phyloP scores from a whole-genome alignment of 1,139 yeast species.

The Diutina rugosa region DNA sequence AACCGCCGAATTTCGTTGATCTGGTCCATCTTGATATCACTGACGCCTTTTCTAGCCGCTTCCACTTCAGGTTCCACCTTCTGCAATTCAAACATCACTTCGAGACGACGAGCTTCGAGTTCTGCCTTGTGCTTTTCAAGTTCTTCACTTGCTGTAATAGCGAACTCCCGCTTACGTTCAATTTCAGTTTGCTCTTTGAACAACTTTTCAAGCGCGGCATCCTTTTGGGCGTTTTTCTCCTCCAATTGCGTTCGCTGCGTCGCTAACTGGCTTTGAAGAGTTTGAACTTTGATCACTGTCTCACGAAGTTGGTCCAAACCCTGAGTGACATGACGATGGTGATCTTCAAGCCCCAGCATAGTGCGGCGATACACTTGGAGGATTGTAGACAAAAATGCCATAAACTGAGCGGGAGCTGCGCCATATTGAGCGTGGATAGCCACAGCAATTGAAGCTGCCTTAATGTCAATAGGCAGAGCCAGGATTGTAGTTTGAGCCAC shows the following conservation, averaged over 20 bases:
- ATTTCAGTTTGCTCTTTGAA: slow-evolving; percentile 87
- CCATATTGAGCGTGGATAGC: slow-evolving; percentile 20
- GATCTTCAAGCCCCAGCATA: slow-evolving; percentile 37
- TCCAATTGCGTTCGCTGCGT: slow-evolving; percentile 37
- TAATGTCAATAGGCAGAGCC: slow-evolving; percentile 19
- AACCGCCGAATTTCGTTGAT: slow-evolving; percentile 81
- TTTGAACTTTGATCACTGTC: slow-evolving; percentile 62
- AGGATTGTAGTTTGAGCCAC: slow-evolving; percentile 34
- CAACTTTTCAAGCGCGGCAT: slow-evolving; percentile 60
- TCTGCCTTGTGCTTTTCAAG: slow-evolving; percentile 55
- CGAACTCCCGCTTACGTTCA: slow-evolving; percentile 79
- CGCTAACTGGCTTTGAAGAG: slow-evolving; percentile 41
- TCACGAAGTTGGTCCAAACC: slow-evolving; percentile 73
- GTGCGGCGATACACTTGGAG: slow-evolving; percentile 18
- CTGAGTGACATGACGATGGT: slow-evolving; percentile 56
- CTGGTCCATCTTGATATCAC: slow-evolving; percentile 85
- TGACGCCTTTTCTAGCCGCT: slow-evolving; percentile 81
- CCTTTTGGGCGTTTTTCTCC: slow-evolving; percentile 56
- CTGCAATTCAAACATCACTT: slow-evolving; percentile 53
- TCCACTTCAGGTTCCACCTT: slow-evolving; percentile 74
- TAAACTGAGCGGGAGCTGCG: slow-evolving; percentile 11
- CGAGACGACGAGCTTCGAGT: slow-evolving; percentile 39
- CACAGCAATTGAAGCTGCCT: slow-evolving; percentile 9
- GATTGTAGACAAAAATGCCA: slow-evolving; percentile 32
- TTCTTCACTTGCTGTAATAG: slow-evolving; percentile 62